Conservation (phyloP, 768 basidiomycete genomes). For the Neoboletus brunneissimus region DNA sequence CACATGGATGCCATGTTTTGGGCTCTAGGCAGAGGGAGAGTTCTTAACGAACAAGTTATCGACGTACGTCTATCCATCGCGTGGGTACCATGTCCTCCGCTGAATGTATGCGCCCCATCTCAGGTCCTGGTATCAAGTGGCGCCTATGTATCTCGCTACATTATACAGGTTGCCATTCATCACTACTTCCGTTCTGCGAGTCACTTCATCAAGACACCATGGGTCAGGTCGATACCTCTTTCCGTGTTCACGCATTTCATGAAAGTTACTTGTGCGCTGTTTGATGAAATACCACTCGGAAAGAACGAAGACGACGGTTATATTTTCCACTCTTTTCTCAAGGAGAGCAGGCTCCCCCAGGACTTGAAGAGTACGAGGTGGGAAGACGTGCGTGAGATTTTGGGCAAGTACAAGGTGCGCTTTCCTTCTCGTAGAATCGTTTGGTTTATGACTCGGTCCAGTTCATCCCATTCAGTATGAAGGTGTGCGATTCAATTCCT, state of each 20-base stretch:
- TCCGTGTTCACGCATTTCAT: slow-evolving; percentile 64
- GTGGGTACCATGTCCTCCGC: slow-evolving; percentile 17
- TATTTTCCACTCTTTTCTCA: slow-evolving; percentile 61
- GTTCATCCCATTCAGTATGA: slow-evolving; percentile 78
- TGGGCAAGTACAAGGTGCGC: slow-evolving; percentile 66
- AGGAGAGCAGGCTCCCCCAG: slow-evolving; percentile 65
- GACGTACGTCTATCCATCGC: slow-evolving; percentile 49
- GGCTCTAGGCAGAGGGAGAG: slow-evolving; percentile 70
- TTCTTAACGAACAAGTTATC: slow-evolving; percentile 62
- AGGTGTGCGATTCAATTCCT: slow-evolving; percentile 39
- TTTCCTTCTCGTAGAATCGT: slow-evolving; percentile 2
- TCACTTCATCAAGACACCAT: slow-evolving; percentile 72
- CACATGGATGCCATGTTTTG: slow-evolving; percentile 66
- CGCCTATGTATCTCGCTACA: slow-evolving; percentile 75
- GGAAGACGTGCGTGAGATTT: slow-evolving; percentile 62
- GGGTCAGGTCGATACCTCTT: slow-evolving; percentile 66
- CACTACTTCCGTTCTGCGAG: slow-evolving; percentile 72
- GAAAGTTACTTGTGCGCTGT: slow-evolving; percentile 52
- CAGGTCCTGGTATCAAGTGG: slow-evolving; percentile 75
- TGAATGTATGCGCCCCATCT: slow-evolving; percentile 26
- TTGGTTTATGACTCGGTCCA: slow-evolving; percentile 30
- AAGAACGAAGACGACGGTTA: slow-evolving; percentile 78
- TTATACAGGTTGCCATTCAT: slow-evolving; percentile 73
- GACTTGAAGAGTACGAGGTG: slow-evolving; percentile 56
- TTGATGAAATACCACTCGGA: slow-evolving; percentile 63